Conservation (phyloP, 345 rosid species). For the Eucalyptus globulus region DNA sequence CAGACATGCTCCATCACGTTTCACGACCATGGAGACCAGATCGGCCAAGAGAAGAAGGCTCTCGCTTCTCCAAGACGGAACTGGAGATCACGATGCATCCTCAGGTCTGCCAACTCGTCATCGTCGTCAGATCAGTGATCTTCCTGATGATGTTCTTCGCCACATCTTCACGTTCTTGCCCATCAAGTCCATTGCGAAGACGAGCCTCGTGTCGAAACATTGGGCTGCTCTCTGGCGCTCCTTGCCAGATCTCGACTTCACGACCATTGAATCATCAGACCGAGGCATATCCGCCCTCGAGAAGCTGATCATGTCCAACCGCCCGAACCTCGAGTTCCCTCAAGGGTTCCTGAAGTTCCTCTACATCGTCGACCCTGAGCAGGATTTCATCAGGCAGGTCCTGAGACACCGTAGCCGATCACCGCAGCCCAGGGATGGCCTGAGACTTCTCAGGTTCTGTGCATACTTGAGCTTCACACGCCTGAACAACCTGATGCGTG, state of each 20-base stretch:
- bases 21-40: conserved; percentile 51
- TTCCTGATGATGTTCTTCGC: conserved; percentile 55
- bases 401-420: conserved; percentile 16
- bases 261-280: conserved; percentile 12
- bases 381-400: conserved; percentile 29
- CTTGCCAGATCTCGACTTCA: conserved; percentile 88
- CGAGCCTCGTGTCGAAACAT: conserved; percentile 45
- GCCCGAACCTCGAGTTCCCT: neutral
- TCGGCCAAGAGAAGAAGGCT: conserved; percentile 49
- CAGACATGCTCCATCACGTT: neutral
- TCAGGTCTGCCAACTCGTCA: neutral
- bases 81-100: neutral
- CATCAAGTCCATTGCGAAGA: conserved; percentile 40
- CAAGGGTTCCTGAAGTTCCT: neutral
- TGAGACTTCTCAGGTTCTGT: conserved; percentile 52
- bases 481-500: conserved; percentile 55
- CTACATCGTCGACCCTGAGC: neutral
- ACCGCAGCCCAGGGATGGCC: neutral
- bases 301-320: neutral
- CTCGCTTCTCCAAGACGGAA: neutral
- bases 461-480: conserved; percentile 44
- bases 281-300: neutral
- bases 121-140: conserved; percentile 28
- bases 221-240: conserved; percentile 72
- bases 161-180: conserved; percentile 57